These are phyloP conservation scores for Lactarius evosmus DNA, from an alignment of 768 basidiomycete genomes.

Conservation along the genomic window DNA sequence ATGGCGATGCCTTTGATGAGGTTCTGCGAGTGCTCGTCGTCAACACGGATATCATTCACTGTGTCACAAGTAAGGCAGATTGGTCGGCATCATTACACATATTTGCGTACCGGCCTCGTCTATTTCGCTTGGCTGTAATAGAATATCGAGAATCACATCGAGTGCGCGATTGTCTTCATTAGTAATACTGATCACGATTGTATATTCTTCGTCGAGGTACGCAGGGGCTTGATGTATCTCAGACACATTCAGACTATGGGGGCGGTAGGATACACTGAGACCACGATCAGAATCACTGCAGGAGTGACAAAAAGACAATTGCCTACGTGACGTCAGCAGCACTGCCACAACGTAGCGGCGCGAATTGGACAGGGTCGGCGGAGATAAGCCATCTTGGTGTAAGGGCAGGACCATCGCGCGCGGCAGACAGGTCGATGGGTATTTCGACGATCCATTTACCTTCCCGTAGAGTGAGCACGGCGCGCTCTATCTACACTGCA, in stretches of 20 bases:
- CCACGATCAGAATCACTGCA: conserved; percentile 11
- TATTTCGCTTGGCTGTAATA: conserved; percentile 77
- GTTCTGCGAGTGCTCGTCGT: conserved; percentile 60
- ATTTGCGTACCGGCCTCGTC: conserved; percentile 57
- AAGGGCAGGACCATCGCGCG: conserved; percentile 35
- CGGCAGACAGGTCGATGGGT: conserved; percentile 45
- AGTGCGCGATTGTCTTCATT: conserved; percentile 72
- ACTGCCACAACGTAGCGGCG: conserved; percentile 49
- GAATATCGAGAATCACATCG: conserved; percentile 64
- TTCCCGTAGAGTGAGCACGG: conserved; percentile 53
- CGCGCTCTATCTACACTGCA: conserved; percentile 37
- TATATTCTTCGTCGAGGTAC: conserved; percentile 77
- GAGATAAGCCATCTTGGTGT: conserved; percentile 56
- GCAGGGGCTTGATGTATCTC: conserved; percentile 65
- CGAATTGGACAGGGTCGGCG: conserved; percentile 49
- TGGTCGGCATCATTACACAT: background rate
- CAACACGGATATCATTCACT: conserved; percentile 63
- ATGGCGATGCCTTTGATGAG: conserved; percentile 72
- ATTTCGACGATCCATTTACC: conserved; percentile 67
- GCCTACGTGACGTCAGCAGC: conserved; percentile 48
- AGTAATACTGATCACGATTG: conserved; percentile 63
- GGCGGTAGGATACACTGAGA: conserved; percentile 58
- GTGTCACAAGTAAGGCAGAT: conserved; percentile 1
- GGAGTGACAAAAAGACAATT: conserved; percentile 9
- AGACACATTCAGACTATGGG: conserved; percentile 54